Conservation (phyloP, 1,284 basidiomycete genomes). For the Trametes versicolor region DNA sequence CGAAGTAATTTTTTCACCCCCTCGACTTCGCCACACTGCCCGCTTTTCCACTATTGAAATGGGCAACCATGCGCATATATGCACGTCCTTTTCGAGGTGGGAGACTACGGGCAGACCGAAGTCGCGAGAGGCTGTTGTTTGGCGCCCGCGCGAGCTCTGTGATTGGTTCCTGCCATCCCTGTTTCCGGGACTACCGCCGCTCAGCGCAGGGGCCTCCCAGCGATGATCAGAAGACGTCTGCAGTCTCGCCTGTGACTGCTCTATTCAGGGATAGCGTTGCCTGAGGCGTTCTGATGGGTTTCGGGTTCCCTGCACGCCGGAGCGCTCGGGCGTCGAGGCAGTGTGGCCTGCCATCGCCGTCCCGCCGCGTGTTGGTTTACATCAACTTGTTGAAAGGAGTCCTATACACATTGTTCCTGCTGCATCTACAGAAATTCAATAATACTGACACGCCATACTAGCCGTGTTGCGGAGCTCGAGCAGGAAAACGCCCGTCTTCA, state of each 20-base stretch:
- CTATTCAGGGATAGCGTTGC: constrained; percentile 8
- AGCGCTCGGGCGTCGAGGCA: constrained; percentile 13
- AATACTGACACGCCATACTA: too few species aligned
- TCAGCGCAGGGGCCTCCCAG: background rate
- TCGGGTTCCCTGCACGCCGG: constrained; percentile 7
- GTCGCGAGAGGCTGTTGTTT: constrained; percentile 1
- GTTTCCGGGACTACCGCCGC: constrained; percentile 12
- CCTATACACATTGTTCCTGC: too few species aligned
- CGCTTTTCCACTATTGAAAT: background rate
- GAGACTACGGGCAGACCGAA: background rate
- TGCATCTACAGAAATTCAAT: too few species aligned
- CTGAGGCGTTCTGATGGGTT: constrained; percentile 9
- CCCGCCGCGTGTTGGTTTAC: too few species aligned
- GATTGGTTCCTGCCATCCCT: constrained; percentile 13
- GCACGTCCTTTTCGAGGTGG: background rate
- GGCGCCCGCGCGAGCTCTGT: constrained; percentile 5
- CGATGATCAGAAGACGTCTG: constrained; percentile 17
- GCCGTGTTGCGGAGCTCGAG: constrained; percentile 79
- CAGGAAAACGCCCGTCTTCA: constrained; percentile 79
- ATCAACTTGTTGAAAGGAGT: too few species aligned
- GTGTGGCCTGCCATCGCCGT: constrained; percentile 14
- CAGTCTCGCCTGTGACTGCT: constrained; percentile 1
- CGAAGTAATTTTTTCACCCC: background rate
- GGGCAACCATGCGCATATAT: too few species aligned
- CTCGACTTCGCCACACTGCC: background rate